These are phyloP conservation scores for Rhodotorula diobovata DNA, from an alignment of 768 basidiomycete genomes.

Conservation along the genomic window DNA sequence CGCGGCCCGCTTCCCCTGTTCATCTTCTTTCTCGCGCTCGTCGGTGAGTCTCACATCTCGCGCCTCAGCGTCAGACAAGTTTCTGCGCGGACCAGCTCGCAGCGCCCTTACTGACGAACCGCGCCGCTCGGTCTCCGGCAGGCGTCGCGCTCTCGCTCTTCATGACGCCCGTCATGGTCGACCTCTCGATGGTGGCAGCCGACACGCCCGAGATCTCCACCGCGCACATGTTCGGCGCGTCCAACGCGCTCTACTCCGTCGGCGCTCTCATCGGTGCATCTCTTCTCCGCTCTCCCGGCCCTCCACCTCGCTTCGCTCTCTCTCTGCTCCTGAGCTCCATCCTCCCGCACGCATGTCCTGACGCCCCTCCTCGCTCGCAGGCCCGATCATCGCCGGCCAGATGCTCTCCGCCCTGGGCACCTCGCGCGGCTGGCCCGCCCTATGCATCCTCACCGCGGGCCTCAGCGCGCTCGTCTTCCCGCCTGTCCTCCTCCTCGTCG, in stretches of 20 bases:
- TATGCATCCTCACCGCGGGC: not conserved
- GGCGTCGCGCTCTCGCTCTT: slow-evolving; percentile 10
- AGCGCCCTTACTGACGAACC: not conserved
- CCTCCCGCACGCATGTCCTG: too few species aligned
- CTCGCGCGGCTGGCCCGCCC: not conserved
- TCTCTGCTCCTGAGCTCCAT: not conserved
- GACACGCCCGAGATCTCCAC: not conserved
- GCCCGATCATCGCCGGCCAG: slow-evolving; percentile 17
- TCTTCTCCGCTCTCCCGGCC: not conserved
- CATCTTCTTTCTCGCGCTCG: slow-evolving; percentile 31
- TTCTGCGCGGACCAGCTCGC: not conserved
- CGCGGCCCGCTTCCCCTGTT: slow-evolving; percentile 29
- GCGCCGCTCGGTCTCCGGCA: not conserved
- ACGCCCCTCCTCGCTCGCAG: not conserved
- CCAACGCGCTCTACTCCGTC: slow-evolving; percentile 2
- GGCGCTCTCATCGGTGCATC: not conserved
- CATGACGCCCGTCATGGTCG: slow-evolving; percentile 15
- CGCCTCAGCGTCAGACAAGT: not conserved
- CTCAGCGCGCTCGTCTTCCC: not conserved
- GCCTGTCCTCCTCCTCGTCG: not conserved
- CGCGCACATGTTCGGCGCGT: slow-evolving; percentile 13
- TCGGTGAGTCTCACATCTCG: slow-evolving; percentile 3
- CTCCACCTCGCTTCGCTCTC: not conserved
- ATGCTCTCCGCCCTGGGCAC: not conserved
- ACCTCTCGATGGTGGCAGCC: slow-evolving; percentile 8